phyloP scores from a whole-genome alignment of 148 eudicot genomes.

The Rhododendron vialii region DNA sequence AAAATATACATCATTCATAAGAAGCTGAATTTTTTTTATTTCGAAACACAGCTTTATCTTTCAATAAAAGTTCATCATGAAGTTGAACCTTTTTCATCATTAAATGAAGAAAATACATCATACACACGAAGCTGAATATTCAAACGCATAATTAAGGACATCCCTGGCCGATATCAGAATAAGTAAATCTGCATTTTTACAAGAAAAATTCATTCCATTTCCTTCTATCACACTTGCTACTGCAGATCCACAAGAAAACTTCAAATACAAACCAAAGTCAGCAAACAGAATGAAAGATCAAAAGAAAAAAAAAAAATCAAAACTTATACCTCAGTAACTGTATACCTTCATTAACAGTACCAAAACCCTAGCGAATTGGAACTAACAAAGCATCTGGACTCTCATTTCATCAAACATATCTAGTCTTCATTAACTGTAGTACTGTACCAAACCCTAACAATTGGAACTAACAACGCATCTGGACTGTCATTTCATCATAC shows the following conservation, averaged over 20 bases:
- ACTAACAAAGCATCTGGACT: neutral
- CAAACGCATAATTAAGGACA: neutral
- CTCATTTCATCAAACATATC: neutral
- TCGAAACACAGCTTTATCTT: neutral
- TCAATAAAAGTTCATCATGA: neutral
- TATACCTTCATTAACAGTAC: neutral
- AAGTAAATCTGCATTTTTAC: neutral
- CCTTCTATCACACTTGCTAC: neutral
- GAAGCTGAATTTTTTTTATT: too few species aligned
- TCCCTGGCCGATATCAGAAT: neutral
- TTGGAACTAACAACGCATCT: neutral
- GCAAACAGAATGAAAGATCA: too few species aligned
- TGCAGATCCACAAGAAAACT: neutral
- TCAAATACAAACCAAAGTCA: neutral
- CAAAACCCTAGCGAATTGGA: neutral
- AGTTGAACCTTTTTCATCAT: neutral
- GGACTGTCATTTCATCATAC: neutral
- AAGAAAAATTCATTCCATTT: neutral
- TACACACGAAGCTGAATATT: neutral
- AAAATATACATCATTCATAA: neutral
- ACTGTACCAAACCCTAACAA: neutral
- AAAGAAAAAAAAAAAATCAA: neutral
- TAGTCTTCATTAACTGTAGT: neutral
- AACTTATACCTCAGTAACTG: neutral
- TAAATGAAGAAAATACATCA: neutral